Percentiles rank a stretch among this genome's conserved stretches.
Evolutionary conservation across 257 asterid species (phyloP).

Genomic region (Voacanga thouarsii): DNA sequence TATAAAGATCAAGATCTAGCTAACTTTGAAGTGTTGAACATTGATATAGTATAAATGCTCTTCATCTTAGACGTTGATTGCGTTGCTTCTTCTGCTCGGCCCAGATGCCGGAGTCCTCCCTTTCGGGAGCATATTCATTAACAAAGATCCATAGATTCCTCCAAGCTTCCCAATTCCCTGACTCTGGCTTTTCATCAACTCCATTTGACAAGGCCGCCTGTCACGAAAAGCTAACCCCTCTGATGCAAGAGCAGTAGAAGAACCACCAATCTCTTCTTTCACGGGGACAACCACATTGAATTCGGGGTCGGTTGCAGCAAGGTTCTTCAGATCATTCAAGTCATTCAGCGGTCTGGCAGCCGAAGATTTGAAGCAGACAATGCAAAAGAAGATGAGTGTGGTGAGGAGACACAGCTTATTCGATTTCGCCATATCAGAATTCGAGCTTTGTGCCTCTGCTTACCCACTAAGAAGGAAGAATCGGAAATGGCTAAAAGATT

Average conservation of each 20-base stretch:
- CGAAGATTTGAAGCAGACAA: constrained; percentile 10
- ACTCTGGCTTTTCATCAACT: not conserved
- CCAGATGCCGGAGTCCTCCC: constrained; percentile 23
- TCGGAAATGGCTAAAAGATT: not conserved
- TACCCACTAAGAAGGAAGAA: not conserved
- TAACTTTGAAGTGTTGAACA: not conserved
- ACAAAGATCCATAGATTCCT: constrained; percentile 14
- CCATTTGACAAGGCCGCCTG: not conserved
- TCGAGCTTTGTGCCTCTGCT: not conserved
- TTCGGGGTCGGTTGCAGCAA: not conserved
- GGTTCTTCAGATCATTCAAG: not conserved
- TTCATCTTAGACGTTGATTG: not conserved
- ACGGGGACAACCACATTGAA: not conserved
- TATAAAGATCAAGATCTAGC: not conserved
- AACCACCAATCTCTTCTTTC: not conserved
- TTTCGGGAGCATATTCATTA: constrained; percentile 23
- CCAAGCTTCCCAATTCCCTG: not conserved
- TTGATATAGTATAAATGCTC: not conserved
- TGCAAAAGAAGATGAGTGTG: not conserved
- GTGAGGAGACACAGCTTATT: not conserved
- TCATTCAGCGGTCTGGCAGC: constrained; percentile 10
- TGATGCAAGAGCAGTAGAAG: not conserved
- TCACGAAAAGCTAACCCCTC: not conserved
- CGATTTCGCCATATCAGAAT: not conserved
- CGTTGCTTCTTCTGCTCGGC: constrained; percentile 22